Base-by-base conservation (phyloP, 2,329 filamentous ascomycete species). In the Trichophyton schoenleinii region DNA sequence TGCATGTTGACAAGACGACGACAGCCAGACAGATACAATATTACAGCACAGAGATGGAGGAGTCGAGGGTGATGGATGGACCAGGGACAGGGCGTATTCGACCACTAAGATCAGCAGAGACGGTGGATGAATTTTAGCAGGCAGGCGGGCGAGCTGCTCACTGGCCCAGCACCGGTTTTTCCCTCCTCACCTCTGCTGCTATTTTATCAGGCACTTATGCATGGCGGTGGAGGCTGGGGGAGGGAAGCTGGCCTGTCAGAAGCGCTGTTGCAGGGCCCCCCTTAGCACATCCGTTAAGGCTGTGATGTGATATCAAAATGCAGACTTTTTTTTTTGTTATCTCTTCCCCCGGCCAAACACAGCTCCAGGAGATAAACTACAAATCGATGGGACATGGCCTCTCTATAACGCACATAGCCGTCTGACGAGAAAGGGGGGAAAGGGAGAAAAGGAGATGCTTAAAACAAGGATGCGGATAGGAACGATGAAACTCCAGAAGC, bases 141-240 rank as follows among this genome's bases (percentile, higher is more conserved):
- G 20, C 46, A 11, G 6, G 46, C 46, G 46, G 46, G 46, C 22
- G 46, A 52, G 28, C 28, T 55, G 52, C 52, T 34, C 41, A 55
- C 52, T 55, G 52, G 52, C 52, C 52, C 52, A 55, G 31, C 52
- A 8, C 52, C 46, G 22, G 25, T 25, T 15, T 52, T 52, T 25
- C 25, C 11, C 6, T 48, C 22, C 34, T 28, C 25, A 20, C 18
- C 18, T 48, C 22, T 36, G 11, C 52, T 52, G 3, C 25, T 55
- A 36, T n/a, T n/a, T 15, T 44, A n/a, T 55, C 52, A 55, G 52
- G 52, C 52, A 55, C 28, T 55, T 55, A 55, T 55, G 52, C 52
- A 55, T 55, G 52, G 3, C 11, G 52, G 34, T 36, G 52, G 46
- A 52, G 46, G 46, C 22, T 28, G 46, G 52, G 34, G 28, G 28